Conservation (phyloP, 495 filamentous ascomycete species). For the Neurospora tetrasperma region DNA sequence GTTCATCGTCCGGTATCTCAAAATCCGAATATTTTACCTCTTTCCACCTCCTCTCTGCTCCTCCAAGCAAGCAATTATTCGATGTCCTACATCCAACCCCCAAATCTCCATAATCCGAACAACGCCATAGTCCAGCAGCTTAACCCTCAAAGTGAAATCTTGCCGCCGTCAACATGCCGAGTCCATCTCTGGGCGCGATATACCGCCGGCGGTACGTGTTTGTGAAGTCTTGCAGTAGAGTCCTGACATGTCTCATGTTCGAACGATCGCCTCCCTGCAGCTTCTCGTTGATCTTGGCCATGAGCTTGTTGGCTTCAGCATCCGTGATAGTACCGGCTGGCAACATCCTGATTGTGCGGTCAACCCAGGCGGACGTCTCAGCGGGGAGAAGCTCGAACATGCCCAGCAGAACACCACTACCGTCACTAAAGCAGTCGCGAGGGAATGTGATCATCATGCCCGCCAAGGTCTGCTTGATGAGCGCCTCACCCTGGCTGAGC, state of each 20-base stretch:
- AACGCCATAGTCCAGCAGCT: background rate
- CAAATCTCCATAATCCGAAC: background rate
- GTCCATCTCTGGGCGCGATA: constrained; percentile 83
- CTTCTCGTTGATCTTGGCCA: constrained; percentile 54
- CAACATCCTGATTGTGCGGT: constrained; percentile 70
- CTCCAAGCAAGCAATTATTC: background rate
- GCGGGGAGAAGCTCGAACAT: constrained; percentile 80
- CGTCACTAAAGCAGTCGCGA: constrained; percentile 86
- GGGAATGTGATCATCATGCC: constrained; percentile 99
- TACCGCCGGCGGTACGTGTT: constrained; percentile 87
- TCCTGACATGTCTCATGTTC: constrained; percentile 62
- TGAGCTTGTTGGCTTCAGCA: constrained; percentile 50
- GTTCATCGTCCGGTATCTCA: background rate
- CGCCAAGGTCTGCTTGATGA: constrained; percentile 77
- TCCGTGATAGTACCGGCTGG: constrained; percentile 67
- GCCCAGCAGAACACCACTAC: constrained; percentile 78
- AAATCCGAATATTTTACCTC: background rate
- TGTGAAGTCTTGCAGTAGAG: constrained; percentile 90
- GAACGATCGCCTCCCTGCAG: constrained; percentile 54
- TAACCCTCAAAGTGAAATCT: constrained; percentile 73
- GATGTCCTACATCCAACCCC: background rate
- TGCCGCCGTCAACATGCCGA: constrained; percentile 73
- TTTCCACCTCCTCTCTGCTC: background rate
- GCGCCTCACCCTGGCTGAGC: constrained; percentile 57
- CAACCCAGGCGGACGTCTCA: constrained; percentile 68